Conservation (phyloP, 768 basidiomycete species). For the Kwoniella sp. region DNA sequence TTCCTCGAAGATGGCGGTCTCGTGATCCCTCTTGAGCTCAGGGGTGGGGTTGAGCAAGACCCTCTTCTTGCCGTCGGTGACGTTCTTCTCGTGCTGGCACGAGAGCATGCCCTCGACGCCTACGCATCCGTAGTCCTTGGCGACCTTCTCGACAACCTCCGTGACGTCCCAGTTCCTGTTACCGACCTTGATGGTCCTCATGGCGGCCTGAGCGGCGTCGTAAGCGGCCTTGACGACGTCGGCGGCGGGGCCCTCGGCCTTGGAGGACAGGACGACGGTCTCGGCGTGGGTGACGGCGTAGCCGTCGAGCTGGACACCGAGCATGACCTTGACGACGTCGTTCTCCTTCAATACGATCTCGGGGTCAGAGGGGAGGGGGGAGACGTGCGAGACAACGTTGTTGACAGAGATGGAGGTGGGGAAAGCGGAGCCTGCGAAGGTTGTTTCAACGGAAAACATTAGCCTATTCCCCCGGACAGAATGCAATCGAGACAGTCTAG, state of each 20-base stretch:
- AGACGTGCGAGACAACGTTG: conserved; percentile 93
- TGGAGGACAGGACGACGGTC: conserved; percentile 85
- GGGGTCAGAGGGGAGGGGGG: conserved; percentile 80
- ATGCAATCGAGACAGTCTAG: not conserved
- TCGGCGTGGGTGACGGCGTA: conserved; percentile 92
- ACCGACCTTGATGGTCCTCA: conserved; percentile 86
- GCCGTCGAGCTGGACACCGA: conserved; percentile 97
- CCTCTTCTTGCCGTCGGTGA: conserved; percentile 94
- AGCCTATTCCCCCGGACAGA: not conserved
- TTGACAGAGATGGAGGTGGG: conserved; percentile 93
- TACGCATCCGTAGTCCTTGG: conserved; percentile 71
- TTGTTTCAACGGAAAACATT: not conserved
- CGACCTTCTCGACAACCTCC: conserved; percentile 74
- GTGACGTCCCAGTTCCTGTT: conserved; percentile 96
- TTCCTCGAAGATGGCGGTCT: conserved; percentile 82
- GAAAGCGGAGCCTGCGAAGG: conserved; percentile 67
- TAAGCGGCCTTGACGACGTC: conserved; percentile 93
- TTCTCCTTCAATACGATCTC: conserved; percentile 61
- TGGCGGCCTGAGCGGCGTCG: conserved; percentile 86
- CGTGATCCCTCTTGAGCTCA: conserved; percentile 79
- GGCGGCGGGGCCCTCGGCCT: conserved; percentile 76
- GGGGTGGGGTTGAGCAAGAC: conserved; percentile 89
- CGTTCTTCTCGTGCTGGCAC: conserved; percentile 89
- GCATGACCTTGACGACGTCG: conserved; percentile 93
- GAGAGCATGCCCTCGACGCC: conserved; percentile 97